Evolutionary conservation across 257 asterid species (phyloP).

Genomic region (Lavandula angustifolia): DNA sequence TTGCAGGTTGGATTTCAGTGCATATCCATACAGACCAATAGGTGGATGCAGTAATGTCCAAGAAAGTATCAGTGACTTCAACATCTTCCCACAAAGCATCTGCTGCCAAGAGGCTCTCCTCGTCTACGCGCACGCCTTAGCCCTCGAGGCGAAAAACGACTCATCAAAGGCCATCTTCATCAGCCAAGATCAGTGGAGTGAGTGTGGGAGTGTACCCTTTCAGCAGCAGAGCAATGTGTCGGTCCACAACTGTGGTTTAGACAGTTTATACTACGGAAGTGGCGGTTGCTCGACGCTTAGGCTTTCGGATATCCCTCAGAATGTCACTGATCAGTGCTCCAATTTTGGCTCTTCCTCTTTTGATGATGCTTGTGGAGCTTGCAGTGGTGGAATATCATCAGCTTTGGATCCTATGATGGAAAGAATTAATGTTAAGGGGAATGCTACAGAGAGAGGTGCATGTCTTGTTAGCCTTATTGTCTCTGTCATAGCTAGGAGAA

Average conservation of each 20-base stretch:
- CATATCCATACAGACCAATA: slow-evolving; percentile 53
- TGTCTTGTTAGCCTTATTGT: slow-evolving; percentile 54
- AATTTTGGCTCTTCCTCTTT: slow-evolving; percentile 41
- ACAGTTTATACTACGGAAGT: slow-evolving; percentile 38
- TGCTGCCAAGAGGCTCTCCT: slow-evolving; percentile 67
- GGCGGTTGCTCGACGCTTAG: slow-evolving; percentile 45
- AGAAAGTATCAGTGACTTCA: slow-evolving; percentile 49
- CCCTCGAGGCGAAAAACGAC: slow-evolving; percentile 39
- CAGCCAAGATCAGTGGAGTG: slow-evolving; percentile 40
- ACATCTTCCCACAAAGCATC: slow-evolving; percentile 44
- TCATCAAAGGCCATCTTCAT: slow-evolving; percentile 43
- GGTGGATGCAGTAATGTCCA: slow-evolving; percentile 55
- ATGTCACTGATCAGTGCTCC: slow-evolving; percentile 42
- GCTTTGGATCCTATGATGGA: slow-evolving; percentile 35
- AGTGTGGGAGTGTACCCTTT: slow-evolving; percentile 45
- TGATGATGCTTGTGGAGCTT: slow-evolving; percentile 48
- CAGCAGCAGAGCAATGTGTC: slow-evolving; percentile 49
- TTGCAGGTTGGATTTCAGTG: slow-evolving; percentile 55
- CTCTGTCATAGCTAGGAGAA: slow-evolving; percentile 45
- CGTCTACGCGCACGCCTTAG: slow-evolving; percentile 53
- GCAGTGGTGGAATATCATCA: slow-evolving; percentile 37
- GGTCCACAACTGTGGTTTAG: slow-evolving; percentile 47
- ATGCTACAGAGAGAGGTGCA: slow-evolving; percentile 40
- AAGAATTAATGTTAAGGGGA: slow-evolving; percentile 8
- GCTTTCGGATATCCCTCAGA: slow-evolving; percentile 29